A percentile compares a stretch with the other conserved stretches of the same genome.
These are phyloP conservation scores for Gossypium davidsonii DNA, from an alignment of 441 rosid species.

Conservation along the genomic window DNA sequence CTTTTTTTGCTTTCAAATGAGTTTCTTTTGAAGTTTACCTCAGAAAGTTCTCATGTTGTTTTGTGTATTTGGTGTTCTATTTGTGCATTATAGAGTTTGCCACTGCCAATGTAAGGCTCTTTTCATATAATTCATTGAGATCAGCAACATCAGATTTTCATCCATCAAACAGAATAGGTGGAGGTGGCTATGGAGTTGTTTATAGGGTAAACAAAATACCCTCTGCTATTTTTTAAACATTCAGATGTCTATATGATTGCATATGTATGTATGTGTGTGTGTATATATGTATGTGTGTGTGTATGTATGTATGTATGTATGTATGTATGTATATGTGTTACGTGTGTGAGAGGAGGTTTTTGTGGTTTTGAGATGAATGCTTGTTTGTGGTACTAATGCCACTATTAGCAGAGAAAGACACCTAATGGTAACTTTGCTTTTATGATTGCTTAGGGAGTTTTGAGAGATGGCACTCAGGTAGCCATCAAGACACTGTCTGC, in stretches of 20 bases:
- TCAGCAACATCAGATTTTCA: constrained; percentile 72
- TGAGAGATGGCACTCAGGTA: constrained; percentile 49
- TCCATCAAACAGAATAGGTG: constrained; percentile 73
- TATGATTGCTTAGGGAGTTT: constrained; percentile 40
- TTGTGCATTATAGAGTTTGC: constrained; percentile 45
- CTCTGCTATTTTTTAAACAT: background rate
- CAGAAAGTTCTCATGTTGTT: constrained; percentile 14
- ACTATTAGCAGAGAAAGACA: background rate
- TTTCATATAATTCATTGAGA: constrained; percentile 65
- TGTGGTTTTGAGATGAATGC: background rate
- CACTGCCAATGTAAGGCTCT: constrained; percentile 57
- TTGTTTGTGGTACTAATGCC: background rate
- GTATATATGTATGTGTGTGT: background rate
- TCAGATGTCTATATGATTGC: background rate
- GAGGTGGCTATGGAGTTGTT: constrained; percentile 93
- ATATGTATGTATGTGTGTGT: no score
- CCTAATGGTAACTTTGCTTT: background rate
- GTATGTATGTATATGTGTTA: no score
- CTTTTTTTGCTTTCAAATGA: background rate
- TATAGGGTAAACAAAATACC: constrained; percentile 47
- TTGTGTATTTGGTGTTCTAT: constrained; percentile 6
- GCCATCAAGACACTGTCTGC: constrained; percentile 61
- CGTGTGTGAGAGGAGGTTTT: background rate
- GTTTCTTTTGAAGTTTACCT: background rate
- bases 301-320: no score